A percentile compares a stretch with the other conserved stretches of the same genome.
phyloP scores from a whole-genome alignment of 805 yeast genomes.

The Zygosaccharomyces bailii region DNA sequence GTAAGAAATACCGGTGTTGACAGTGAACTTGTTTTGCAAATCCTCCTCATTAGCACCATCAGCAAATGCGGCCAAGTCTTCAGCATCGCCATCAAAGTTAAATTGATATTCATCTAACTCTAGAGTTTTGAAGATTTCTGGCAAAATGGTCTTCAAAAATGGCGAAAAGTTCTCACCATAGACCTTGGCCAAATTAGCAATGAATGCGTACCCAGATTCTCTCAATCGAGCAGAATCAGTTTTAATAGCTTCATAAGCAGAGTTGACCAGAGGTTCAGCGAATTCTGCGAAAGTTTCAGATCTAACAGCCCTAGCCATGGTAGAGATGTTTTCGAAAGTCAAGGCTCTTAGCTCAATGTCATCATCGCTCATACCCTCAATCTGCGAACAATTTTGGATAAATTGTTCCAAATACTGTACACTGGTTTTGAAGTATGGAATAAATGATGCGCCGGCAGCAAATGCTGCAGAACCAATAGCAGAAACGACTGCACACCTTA shows the following conservation, averaged over 20 bases:
- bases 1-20: slow-evolving; percentile 90
- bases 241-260: slow-evolving; percentile 75
- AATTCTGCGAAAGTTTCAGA: slow-evolving; percentile 79
- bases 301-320: slow-evolving; percentile 96
- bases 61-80: slow-evolving; percentile 40
- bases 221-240: slow-evolving; percentile 81
- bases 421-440: slow-evolving; percentile 81
- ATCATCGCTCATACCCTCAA: slow-evolving; percentile 80
- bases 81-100: slow-evolving; percentile 53
- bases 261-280: slow-evolving; percentile 84
- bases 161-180: slow-evolving; percentile 88
- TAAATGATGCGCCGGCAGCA: slow-evolving; percentile 84
- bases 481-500: slow-evolving; percentile 79
- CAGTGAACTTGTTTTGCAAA: slow-evolving; percentile 67
- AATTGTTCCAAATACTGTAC: slow-evolving; percentile 79
- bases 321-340: slow-evolving; percentile 89
- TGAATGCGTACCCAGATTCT: slow-evolving; percentile 91
- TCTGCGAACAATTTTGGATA: slow-evolving; percentile 60
- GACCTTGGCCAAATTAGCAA: slow-evolving; percentile 91
- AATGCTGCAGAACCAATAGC: slow-evolving; percentile 97
- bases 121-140: slow-evolving; percentile 77
- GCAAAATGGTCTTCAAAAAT: slow-evolving; percentile 77
- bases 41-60: slow-evolving; percentile 59
- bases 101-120: slow-evolving; percentile 82
- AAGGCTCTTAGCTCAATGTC: slow-evolving; percentile 88